A percentile compares a stretch with the other conserved stretches of the same genome.
These are phyloP conservation scores for Trichoderma sp. DNA, from an alignment of 2,329 filamentous ascomycete genomes.

Conservation along the genomic window DNA sequence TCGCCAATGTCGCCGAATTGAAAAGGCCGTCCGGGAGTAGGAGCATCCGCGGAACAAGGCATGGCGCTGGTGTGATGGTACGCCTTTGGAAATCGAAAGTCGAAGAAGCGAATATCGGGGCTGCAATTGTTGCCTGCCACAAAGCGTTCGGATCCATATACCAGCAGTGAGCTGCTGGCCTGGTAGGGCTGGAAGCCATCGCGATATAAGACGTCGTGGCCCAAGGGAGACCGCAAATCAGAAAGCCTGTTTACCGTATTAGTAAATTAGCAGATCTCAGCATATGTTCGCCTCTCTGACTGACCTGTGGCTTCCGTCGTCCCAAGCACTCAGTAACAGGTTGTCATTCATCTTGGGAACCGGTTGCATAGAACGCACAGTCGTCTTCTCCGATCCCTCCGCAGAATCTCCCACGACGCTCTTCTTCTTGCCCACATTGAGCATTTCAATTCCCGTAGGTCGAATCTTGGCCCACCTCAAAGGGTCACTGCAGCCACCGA, in stretches of 20 bases:
- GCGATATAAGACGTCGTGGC: slow-evolving; percentile 54
- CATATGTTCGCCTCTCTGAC: neutral
- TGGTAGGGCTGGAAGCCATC: slow-evolving; percentile 56
- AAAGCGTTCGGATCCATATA: slow-evolving; percentile 56
- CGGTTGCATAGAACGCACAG: slow-evolving; percentile 53
- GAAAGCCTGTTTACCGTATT: slow-evolving; percentile 43
- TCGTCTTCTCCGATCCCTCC: slow-evolving; percentile 41
- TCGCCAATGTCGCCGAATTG: neutral
- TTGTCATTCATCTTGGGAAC: slow-evolving; percentile 46
- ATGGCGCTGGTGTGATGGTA: slow-evolving; percentile 56
- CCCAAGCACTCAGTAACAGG: slow-evolving; percentile 56
- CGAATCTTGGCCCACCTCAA: slow-evolving; percentile 53
- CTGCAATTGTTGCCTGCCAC: slow-evolving; percentile 52
- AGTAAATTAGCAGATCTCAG: neutral
- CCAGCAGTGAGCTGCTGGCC: slow-evolving; percentile 52
- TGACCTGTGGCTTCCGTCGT: slow-evolving; percentile 54
- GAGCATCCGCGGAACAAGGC: slow-evolving; percentile 44
- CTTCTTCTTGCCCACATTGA: slow-evolving; percentile 43
- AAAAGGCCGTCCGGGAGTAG: slow-evolving; percentile 12
- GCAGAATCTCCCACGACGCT: neutral
- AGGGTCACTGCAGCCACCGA: slow-evolving; percentile 49
- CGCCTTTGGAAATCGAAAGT: slow-evolving; percentile 54
- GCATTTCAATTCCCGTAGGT: slow-evolving; percentile 49
- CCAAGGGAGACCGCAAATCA: slow-evolving; percentile 54
- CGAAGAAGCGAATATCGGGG: slow-evolving; percentile 55